Percentiles rank a stretch among this genome's conserved stretches.
phyloP scores from a whole-genome alignment of 2,329 filamentous ascomycete species.

The Rasamsonia emersonii region DNA sequence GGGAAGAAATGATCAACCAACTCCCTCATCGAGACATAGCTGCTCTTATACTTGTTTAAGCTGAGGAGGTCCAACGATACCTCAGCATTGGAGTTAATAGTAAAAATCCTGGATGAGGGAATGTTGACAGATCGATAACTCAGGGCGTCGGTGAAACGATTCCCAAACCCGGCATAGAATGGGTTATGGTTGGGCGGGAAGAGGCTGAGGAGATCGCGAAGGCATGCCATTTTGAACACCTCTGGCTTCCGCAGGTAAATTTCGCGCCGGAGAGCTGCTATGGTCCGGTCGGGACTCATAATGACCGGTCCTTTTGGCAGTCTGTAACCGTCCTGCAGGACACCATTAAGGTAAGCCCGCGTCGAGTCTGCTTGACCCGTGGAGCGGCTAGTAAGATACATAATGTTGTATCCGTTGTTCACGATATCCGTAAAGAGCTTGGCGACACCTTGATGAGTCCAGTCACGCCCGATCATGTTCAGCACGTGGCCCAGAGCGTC shows the following conservation, averaged over 20 bases:
- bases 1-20: slow-evolving; percentile 98
- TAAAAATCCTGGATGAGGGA: slow-evolving; percentile 88
- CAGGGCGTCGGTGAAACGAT: slow-evolving; percentile 89
- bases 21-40: slow-evolving; percentile 93
- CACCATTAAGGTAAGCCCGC: slow-evolving; percentile 78
- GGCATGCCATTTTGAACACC: slow-evolving; percentile 98
- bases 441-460: slow-evolving; percentile 93
- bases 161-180: slow-evolving; percentile 96
- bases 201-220: slow-evolving; percentile 84
- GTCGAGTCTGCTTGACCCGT: slow-evolving; percentile 92
- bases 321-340: slow-evolving; percentile 77
- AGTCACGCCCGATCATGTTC: slow-evolving; percentile 94
- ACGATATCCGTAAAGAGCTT: slow-evolving; percentile 96
- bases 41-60: slow-evolving; percentile 91
- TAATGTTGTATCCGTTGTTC: slow-evolving; percentile 95
- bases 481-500: slow-evolving; percentile 89
- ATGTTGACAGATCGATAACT: slow-evolving; percentile 96
- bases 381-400: slow-evolving; percentile 90
- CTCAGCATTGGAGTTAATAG: slow-evolving; percentile 96
- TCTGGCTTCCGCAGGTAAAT: slow-evolving; percentile 94
- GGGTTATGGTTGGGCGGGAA: slow-evolving; percentile 71
- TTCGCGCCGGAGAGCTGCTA: slow-evolving; percentile 84
- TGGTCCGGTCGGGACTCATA: slow-evolving; percentile 86
- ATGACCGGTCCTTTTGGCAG: slow-evolving; percentile 89
- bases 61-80: slow-evolving; percentile 84